Percentiles rank a stretch among this genome's conserved stretches.
These are phyloP conservation scores for Allodekkera sacchari DNA, from an alignment of 805 yeast genomes.

Conservation along the genomic window DNA sequence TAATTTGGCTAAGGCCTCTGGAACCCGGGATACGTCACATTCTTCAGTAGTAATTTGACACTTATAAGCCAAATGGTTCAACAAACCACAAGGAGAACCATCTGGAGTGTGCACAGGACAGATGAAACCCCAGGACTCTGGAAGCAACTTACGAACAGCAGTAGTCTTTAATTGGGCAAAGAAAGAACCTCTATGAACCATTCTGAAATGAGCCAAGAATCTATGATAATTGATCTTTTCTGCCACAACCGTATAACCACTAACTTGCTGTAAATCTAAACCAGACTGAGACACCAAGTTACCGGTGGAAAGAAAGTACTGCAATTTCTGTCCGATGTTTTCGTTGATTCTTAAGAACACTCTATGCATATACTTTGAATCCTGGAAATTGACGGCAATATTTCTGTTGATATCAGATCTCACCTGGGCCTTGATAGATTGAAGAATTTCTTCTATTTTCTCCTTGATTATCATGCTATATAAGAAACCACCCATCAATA, in stretches of 20 bases:
- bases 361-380: constrained; percentile 73
- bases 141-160: constrained; percentile 89
- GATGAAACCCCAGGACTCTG: constrained; percentile 98
- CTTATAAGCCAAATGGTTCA: constrained; percentile 94
- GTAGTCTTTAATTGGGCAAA: constrained; percentile 97
- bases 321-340: constrained; percentile 90
- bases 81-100: constrained; percentile 98
- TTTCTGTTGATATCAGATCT: constrained; percentile 77
- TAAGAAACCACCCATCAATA: constrained; percentile 87
- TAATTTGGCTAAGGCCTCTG: constrained; percentile 53
- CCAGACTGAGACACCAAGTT: constrained; percentile 96
- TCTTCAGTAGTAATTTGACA: constrained; percentile 77
- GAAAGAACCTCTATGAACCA: constrained; percentile 99
- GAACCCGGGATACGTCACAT: constrained; percentile 66
- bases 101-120: constrained; percentile 99
- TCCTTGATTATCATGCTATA: constrained; percentile 96
- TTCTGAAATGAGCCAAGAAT: constrained; percentile 95
- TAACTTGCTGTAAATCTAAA: constrained; percentile 93
- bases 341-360: constrained; percentile 77
- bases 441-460: constrained; percentile 88
- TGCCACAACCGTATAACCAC: constrained; percentile 97
- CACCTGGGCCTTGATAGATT: constrained; percentile 62
- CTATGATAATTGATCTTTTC: constrained; percentile 97
- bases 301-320: constrained; percentile 94
- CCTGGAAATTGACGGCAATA: constrained; percentile 71